A percentile compares a stretch with the other conserved stretches of the same genome.
These are phyloP conservation scores for Colletotrichum eremochloae DNA, from an alignment of 2,329 filamentous ascomycete genomes.

Conservation along the genomic window DNA sequence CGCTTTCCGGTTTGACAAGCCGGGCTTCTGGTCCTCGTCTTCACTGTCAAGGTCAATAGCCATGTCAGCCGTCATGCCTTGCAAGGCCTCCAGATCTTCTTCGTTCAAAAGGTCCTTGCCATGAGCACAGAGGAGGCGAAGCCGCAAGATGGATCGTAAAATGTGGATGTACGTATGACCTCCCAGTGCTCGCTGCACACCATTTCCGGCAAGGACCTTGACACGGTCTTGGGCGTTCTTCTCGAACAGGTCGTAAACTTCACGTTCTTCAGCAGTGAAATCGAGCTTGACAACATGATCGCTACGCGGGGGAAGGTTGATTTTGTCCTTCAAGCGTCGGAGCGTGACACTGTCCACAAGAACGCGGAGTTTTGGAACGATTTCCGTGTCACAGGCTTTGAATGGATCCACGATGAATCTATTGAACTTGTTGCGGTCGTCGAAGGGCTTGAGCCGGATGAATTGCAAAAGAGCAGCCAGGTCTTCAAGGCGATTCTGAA, in stretches of 20 bases:
- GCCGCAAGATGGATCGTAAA: slow-evolving; percentile 87
- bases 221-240: slow-evolving; percentile 85
- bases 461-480: slow-evolving; percentile 89
- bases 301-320: slow-evolving; percentile 80
- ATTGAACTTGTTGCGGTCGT: slow-evolving; percentile 81
- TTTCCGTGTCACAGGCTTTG: slow-evolving; percentile 86
- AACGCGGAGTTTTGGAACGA: slow-evolving; percentile 86
- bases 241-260: slow-evolving; percentile 87
- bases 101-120: slow-evolving; percentile 91
- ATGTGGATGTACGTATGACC: slow-evolving; percentile 96
- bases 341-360: slow-evolving; percentile 96
- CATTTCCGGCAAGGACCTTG: slow-evolving; percentile 73
- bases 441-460: slow-evolving; percentile 85
- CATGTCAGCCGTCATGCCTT: slow-evolving; percentile 85
- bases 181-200: slow-evolving; percentile 74
- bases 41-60: slow-evolving; percentile 92
- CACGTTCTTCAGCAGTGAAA: slow-evolving; percentile 81
- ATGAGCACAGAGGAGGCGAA: slow-evolving; percentile 92
- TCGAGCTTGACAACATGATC: slow-evolving; percentile 81
- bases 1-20: slow-evolving; percentile 77
- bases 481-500: slow-evolving; percentile 94
- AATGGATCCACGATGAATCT: slow-evolving; percentile 87
- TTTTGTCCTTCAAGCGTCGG: slow-evolving; percentile 90
- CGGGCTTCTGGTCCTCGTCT: slow-evolving; percentile 67
- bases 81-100: slow-evolving; percentile 83